Evolutionary conservation across 108 stramenopile genomes (phyloP), one percentile per base, ranked within the genome.

Genomic region (Skeletonema grethae): DNA sequence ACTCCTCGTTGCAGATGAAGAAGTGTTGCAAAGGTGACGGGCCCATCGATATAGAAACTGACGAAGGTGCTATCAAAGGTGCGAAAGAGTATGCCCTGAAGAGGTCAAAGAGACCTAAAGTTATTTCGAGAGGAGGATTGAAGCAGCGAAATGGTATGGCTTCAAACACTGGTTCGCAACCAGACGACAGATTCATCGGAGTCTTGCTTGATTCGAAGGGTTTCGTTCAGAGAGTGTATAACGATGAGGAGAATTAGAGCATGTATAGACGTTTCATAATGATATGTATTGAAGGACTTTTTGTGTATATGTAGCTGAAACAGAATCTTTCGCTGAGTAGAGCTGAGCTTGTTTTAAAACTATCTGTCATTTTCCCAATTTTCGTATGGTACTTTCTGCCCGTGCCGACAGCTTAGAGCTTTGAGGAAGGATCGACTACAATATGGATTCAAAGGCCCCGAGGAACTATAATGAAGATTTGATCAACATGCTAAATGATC

Each of bases 21-120:
- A 95, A 95, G 62, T 88, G 86, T 60, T 61, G 87, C 31, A 71
- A 38, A 6, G 90, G 90, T 5, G 90, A 91, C 24, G 93, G 93
- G 6, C 89, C 74, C n/a, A 86, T 94, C 30, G 82, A 84, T 9
- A 73, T 91, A 29, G 93, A 94, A 18, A 84, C 83, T 4, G 93
- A 94, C 45, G 90, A 94, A 59, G 65, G 34, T 2, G 85, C 70
- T 20, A 72, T 84, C 32, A 82, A 82, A 45, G 79, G 76, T 13
- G 83, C 87, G 7, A 58, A 76, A 8, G 75, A 76, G 4, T 90
- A 58, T 48, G 80, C 73, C 12, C 68, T 69, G 56, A 45, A 73
- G 12, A 84, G 86, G 57, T 59, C 58, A 16, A 74, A 70, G 29
- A 75, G 57, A 50, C 41, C 57, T 6, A 63, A 55, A 13, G 16